Percentiles rank a stretch among this genome's conserved stretches.
Evolutionary conservation across 1,139 yeast genomes (phyloP).

Genomic region (Saccharomyces hybrid): DNA sequence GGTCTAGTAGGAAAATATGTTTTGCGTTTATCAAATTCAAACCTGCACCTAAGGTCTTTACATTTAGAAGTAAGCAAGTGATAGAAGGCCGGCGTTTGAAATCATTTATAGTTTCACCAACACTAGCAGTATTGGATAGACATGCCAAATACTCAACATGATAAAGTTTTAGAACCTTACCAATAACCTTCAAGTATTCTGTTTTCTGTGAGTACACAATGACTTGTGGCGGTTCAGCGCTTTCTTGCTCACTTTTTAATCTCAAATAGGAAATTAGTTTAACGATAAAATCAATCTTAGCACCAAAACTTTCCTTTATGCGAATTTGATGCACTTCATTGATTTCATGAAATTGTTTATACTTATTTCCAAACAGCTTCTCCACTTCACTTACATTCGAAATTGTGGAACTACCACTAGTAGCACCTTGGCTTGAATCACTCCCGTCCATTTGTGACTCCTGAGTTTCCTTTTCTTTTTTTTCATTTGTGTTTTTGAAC

Average conservation of each 20-base stretch:
- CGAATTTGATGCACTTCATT: conserved; percentile 40
- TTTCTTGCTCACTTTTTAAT: conserved; percentile 47
- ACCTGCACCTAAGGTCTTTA: conserved; percentile 84
- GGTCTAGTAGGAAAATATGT: conserved; percentile 85
- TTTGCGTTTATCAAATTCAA: conserved; percentile 84
- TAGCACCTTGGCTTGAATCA: background rate
- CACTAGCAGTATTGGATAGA: conserved; percentile 18
- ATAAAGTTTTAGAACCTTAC: conserved; percentile 57
- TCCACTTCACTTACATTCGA: background rate
- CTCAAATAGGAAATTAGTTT: conserved; percentile 62
- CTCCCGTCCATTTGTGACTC: conserved; percentile 1
- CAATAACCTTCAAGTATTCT: conserved; percentile 59
- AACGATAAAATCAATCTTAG: conserved; percentile 78
- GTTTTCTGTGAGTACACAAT: conserved; percentile 86
- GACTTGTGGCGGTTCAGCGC: conserved; percentile 44
- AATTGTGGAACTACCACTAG: background rate
- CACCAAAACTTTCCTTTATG: conserved; percentile 54
- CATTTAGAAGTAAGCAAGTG: conserved; percentile 77
- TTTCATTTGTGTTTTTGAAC: conserved; percentile 14
- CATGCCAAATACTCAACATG: conserved; percentile 42
- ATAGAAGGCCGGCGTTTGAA: conserved; percentile 59
- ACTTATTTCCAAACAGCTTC: conserved; percentile 13
- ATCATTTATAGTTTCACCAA: conserved; percentile 38
- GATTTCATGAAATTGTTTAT: conserved; percentile 17
- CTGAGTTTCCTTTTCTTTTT: conserved; percentile 12